Base-by-base conservation (phyloP, 1,284 basidiomycete genomes). In the Melampsora larici-populina region DNA sequence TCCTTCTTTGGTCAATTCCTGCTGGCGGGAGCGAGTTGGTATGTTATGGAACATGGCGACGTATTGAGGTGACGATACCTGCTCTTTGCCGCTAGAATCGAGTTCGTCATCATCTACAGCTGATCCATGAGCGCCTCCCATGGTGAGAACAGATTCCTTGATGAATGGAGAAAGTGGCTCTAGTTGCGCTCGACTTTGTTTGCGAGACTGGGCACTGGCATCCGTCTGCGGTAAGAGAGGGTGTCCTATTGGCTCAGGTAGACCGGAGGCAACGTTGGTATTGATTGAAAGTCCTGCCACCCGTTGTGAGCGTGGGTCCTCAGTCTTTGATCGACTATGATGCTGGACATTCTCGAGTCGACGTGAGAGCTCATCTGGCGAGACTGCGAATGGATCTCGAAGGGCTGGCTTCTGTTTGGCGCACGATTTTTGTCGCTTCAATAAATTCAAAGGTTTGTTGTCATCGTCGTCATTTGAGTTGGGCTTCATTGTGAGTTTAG, bases 361-460 rank as follows among this genome's bases (percentile, higher is more conserved):
- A 7, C 62, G 62, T 21, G 62, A 31, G 29, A 64, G 62, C 9
- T 64, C 62, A 21, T 64, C 62, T 36, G 62, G 62, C 11, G 62
- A 64, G 33, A 64, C 29, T 29, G 29, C 18, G 33, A 64, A 64
- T 31, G 33, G 33, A 64, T 64, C 62, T 29, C 26, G 18, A 18
- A 24, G 26, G 21, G n/a, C 55, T 58, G 55, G 55, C 26, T 24
- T 58, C 21, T n/a, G n/a, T 4, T n/a, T 58, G 15, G 65, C 46
- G 49, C 67, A 48, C 8, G 74, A 70, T 70, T 77, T 77, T 36
- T 69, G 40, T 18, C 74, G 66, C 63, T 77, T 69, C n/a, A 77
- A n/a, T 24, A 69, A 6, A 24, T 33, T 60, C 43, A 77, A 36
- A 6, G 74, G 74, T 64, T 77, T 55, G 26, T 77, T 70, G 40